Evolutionary conservation across 345 rosid genomes (phyloP), one percentile per base, ranked within the genome.

Genomic region (Lagerstroemia speciosa): DNA sequence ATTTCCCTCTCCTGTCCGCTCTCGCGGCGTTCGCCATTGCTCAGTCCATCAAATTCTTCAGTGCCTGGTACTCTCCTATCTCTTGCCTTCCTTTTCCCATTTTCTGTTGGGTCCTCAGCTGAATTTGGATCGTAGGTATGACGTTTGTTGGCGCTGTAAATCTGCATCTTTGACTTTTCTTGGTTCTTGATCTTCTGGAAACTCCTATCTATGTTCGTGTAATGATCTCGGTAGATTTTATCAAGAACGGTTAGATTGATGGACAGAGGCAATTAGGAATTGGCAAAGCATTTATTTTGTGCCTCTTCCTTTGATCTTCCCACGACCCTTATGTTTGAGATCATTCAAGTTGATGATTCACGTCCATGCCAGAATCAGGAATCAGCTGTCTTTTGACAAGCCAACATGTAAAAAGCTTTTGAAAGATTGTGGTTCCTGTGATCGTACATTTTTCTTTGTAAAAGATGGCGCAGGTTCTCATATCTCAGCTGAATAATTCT

Each of bases 1-100:
- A 88, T 73, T 87, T 74, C 45, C 97, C 97, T 73, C 86, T 91
- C 38, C 67, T 88, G 30, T 83, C 82, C 24, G 82, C 97, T 45
- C 12, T 88, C 7, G 63, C 78, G 20, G 79, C 92, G 71, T 91
- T 88, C 73, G 75, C 82, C 73, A 64, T 91, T 68, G 97, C 97
- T 37, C 97, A 88, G 67, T 67, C 79, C 64, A 74, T 72, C 76
- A 91, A 65, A 36, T 40, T 65, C 67, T 65, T 65, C 29, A 64
- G 46, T 30, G 24, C 67, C 67, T 64, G 67, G 89, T 82, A 62
- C 73, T 75, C 55, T 64, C 45, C 26, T 9, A 8, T 58, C n/a
- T 0, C 1, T 17, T 50, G 26, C n/a, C 6, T 14, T 15, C 55
- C 14, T 55, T 50, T 46, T 50, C 26, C 30, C 29, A 20, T 5